A percentile compares a stretch with the other conserved stretches of the same genome.
Conservation (phyloP, 805 yeast genomes). For the Sugiyamaella mastotermitis region DNA sequence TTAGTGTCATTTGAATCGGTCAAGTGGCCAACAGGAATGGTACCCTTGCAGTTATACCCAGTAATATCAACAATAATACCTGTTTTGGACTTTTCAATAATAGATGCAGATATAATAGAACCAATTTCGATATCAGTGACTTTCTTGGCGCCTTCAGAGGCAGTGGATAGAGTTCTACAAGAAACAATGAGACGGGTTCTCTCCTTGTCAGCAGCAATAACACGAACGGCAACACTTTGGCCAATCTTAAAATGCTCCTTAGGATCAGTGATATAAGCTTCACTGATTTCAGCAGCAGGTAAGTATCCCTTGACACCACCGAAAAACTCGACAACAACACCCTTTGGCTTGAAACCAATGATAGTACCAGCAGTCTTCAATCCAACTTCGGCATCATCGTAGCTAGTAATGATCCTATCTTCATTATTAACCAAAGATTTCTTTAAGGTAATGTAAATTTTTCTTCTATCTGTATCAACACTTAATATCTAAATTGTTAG, state of each 20-base stretch:
- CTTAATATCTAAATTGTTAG: conserved; percentile 21
- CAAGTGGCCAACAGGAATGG: conserved; percentile 66
- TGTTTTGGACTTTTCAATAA: conserved; percentile 73
- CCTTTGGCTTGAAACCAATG: conserved; percentile 61
- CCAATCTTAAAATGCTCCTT: conserved; percentile 74
- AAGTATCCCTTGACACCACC: conserved; percentile 72
- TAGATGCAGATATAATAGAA: conserved; percentile 50
- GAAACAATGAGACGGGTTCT: conserved; percentile 59
- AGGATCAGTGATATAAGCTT: conserved; percentile 73
- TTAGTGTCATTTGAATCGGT: conserved; percentile 73
- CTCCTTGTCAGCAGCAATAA: conserved; percentile 51
- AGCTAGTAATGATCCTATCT: conserved; percentile 32
- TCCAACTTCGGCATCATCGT: conserved; percentile 52
- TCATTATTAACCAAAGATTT: conserved; percentile 67
- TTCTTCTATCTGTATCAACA: conserved; percentile 34
- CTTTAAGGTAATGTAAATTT: conserved; percentile 64
- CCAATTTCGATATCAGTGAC: conserved; percentile 43
- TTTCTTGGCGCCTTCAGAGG: conserved; percentile 41
- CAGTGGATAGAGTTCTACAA: conserved; percentile 45
- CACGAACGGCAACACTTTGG: conserved; percentile 72
- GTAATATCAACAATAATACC: conserved; percentile 58
- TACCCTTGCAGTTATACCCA: conserved; percentile 53
- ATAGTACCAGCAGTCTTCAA: conserved; percentile 66
- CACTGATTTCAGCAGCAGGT: conserved; percentile 86
- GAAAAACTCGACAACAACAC: conserved; percentile 80